phyloP scores from a whole-genome alignment of 2,329 filamentous ascomycete species.

The Lasiodiplodia sp. region DNA sequence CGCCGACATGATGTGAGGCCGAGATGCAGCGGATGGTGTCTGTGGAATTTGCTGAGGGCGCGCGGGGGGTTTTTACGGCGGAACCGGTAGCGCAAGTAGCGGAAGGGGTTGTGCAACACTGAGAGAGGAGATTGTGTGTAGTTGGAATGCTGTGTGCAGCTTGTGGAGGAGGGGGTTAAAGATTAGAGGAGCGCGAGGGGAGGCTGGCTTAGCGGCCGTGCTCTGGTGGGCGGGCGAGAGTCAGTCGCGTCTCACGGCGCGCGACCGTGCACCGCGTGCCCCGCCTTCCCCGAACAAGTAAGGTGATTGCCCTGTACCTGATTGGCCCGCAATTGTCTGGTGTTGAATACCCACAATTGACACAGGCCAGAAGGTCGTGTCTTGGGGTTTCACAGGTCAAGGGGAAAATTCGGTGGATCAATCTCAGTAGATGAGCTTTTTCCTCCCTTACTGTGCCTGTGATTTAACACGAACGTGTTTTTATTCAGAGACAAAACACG shows the following conservation, averaged over 20 bases:
- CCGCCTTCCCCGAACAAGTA: constrained; percentile 11
- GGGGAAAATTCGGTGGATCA: not conserved
- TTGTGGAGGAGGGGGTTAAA: constrained; percentile 8
- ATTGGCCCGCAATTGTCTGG: not conserved
- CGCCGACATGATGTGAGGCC: constrained; percentile 30
- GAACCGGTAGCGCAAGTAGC: not conserved
- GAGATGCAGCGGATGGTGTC: not conserved
- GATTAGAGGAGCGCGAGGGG: not conserved
- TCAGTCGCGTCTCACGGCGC: constrained; percentile 19
- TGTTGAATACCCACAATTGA: not conserved
- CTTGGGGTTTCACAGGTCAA: not conserved
- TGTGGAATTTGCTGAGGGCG: not conserved
- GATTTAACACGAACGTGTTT: not conserved
- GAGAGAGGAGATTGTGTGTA: not conserved
- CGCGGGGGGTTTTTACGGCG: not conserved
- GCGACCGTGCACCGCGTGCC: constrained; percentile 4
- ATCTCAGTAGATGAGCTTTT: not conserved
- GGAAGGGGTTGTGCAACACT: not conserved
- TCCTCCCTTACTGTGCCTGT: not conserved
- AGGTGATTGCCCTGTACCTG: constrained; percentile 3
- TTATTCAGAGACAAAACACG: not conserved
- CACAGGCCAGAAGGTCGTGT: not conserved
- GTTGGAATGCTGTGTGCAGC: not conserved
- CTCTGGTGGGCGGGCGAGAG: not conserved
- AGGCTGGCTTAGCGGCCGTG: constrained; percentile 10